Percentiles rank a stretch among this genome's conserved stretches.
Evolutionary conservation across 192 early-diverging fungal species (phyloP).

Genomic region (Entophlyctis luteolus): DNA sequence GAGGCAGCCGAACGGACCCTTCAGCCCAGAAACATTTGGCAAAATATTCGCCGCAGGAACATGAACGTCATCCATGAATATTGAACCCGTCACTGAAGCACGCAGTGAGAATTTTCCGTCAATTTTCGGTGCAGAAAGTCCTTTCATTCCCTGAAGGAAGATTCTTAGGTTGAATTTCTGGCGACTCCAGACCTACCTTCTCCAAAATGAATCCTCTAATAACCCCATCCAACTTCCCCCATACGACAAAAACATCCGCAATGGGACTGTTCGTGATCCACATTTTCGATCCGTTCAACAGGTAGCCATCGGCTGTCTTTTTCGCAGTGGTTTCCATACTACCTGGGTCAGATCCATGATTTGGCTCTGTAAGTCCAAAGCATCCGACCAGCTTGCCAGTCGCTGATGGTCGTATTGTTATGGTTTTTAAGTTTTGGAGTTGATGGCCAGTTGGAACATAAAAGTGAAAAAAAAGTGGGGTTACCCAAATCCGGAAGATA

Average conservation of each 20-base stretch:
- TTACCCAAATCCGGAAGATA: conserved; percentile 81
- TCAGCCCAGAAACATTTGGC: conserved; percentile 82
- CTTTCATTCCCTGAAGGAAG: conserved; percentile 72
- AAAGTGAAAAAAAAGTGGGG: neutral
- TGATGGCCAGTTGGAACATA: neutral
- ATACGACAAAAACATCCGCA: conserved; percentile 93
- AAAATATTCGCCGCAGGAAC: conserved; percentile 88
- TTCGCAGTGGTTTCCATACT: conserved; percentile 88
- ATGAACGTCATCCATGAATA: conserved; percentile 97
- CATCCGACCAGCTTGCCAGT: conserved; percentile 82
- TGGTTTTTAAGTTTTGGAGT: neutral
- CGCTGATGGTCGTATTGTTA: conserved; percentile 52
- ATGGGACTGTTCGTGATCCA: conserved; percentile 99
- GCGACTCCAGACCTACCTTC: conserved; percentile 51
- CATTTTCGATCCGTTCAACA: conserved; percentile 89
- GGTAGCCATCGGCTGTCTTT: conserved; percentile 63
- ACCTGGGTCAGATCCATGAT: conserved; percentile 92
- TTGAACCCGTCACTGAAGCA: conserved; percentile 94
- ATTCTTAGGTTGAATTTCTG: neutral
- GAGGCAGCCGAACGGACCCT: conserved; percentile 93
- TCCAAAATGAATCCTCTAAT: conserved; percentile 95
- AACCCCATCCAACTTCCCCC: conserved; percentile 83
- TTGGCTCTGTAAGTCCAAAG: conserved; percentile 97
- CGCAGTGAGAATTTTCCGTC: conserved; percentile 94
- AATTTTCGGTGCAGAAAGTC: conserved; percentile 81